These are phyloP conservation scores for Suillus placidus DNA, from an alignment of 768 basidiomycete species.

Conservation along the genomic window DNA sequence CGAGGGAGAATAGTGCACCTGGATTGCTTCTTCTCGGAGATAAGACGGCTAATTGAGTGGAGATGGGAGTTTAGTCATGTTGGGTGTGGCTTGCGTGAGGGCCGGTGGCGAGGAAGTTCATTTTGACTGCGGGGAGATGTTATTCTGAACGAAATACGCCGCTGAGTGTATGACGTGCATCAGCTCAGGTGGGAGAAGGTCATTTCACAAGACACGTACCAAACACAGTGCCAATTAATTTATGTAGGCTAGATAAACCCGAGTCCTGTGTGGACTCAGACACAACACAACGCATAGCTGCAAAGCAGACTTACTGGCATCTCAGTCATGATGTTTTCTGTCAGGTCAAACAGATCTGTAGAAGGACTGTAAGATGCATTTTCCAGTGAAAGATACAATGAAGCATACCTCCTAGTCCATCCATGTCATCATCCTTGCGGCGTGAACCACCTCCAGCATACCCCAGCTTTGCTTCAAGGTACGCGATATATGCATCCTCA, in stretches of 20 bases:
- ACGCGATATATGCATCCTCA: constrained; percentile 86
- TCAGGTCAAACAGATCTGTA: constrained; percentile 58
- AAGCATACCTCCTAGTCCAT: constrained; percentile 81
- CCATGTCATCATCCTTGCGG: constrained; percentile 56
- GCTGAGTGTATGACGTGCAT: constrained; percentile 43
- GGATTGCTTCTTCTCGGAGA: constrained; percentile 32
- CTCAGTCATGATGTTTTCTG: constrained; percentile 28
- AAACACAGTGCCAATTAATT: constrained; percentile 83
- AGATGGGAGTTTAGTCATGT: constrained; percentile 36
- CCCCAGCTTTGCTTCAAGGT: constrained; percentile 79
- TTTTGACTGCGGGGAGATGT: constrained; percentile 37
- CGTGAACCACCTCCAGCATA: constrained; percentile 46
- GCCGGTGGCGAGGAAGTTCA: constrained; percentile 37
- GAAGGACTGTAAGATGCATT: constrained; percentile 5
- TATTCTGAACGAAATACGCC: constrained; percentile 80
- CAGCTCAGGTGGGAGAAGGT: constrained; percentile 1
- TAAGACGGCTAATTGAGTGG: constrained; percentile 28
- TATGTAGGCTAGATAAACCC: constrained; percentile 63
- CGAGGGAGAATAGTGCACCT: constrained; percentile 50
- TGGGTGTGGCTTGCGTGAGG: constrained; percentile 35
- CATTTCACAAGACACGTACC: constrained; percentile 52
- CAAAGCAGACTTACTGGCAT: neutral
- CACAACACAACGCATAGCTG: neutral
- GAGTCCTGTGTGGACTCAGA: neutral
- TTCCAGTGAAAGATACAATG: neutral